Conservation (phyloP, 177 flowering plant genomes). For the Vitis hybrid region DNA sequence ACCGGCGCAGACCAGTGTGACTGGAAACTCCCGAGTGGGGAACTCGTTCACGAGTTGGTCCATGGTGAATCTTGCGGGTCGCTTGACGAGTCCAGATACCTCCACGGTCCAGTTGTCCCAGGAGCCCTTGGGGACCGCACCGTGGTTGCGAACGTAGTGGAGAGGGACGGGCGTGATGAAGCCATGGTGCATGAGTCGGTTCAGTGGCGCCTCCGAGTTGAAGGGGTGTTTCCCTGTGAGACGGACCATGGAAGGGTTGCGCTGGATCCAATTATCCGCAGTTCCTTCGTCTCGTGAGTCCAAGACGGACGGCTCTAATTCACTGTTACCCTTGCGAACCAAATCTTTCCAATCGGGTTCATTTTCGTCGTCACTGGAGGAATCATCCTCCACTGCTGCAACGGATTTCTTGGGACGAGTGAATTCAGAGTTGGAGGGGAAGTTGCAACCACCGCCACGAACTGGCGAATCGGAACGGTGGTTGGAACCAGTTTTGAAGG, state of each 20-base stretch:
- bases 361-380: constrained; percentile 58
- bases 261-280: constrained; percentile 79
- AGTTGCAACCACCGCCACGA: constrained; percentile 23
- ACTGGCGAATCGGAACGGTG: constrained; percentile 51
- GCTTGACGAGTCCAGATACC: constrained; percentile 70
- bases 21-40: constrained; percentile 66
- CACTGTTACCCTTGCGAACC: constrained; percentile 33
- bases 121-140: constrained; percentile 63
- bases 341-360: constrained; percentile 26
- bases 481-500: constrained; percentile 26
- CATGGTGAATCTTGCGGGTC: constrained; percentile 71
- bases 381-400: constrained; percentile 9
- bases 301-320: constrained; percentile 55
- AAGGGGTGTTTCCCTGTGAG: constrained; percentile 98
- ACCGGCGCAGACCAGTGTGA: constrained; percentile 91
- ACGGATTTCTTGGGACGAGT: neutral
- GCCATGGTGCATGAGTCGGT: constrained; percentile 84
- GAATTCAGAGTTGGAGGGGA: constrained; percentile 8
- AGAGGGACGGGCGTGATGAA: constrained; percentile 91
- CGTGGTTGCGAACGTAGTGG: constrained; percentile 99
- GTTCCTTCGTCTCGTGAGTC: constrained; percentile 78
- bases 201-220: constrained; percentile 81
- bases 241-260: constrained; percentile 75
- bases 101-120: constrained; percentile 92
- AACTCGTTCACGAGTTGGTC: constrained; percentile 71